Evolutionary conservation across 148 eudicot species (phyloP), one percentile per base, ranked within the genome.

Genomic region (Fagopyrum homotropicum): DNA sequence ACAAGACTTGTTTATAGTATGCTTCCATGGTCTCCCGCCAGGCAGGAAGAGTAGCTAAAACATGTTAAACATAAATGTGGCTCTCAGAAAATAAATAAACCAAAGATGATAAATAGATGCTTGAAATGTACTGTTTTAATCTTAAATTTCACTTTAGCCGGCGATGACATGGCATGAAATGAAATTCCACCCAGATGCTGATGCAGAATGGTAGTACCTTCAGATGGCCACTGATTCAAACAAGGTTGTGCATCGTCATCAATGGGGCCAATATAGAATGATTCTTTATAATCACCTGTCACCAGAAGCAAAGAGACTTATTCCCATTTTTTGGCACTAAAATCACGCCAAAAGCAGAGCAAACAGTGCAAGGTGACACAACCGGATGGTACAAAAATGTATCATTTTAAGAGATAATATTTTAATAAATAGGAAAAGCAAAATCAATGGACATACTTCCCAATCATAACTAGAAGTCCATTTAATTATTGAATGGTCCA

Each of bases 191-290:
- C 46, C 19, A 35, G 40, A 35, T 35, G 3, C 40, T 35, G 40
- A 35, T 35, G 40, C 40, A 45, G 26, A 47, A 8, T 9, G 30
- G 12, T 85, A 92, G 12, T 85, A 92, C 96, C 93, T 80, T 81
- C 83, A 57, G 90, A 77, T 76, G 98, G 95, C 95, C 96, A 90
- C 57, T 87, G 98, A 75, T 92, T 92, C 72, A 87, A 80, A 73
- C 72, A 44, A 54, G 78, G 29, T 5, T 7, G 45, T 43, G 73
- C 40, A 72, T 75, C 80, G 30, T 56, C 82, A 56, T 86, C 88
- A 73, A 90, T 45, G 69, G 88, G 83, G 44, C 98, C 93, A 69
- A 92, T 79, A 69, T 90, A 83, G 79, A 92, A 88, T 68, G 85
- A 81, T 81, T 92, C 98, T 86, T 92, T 92, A 22, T 81, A 70